phyloP scores from a whole-genome alignment of 495 filamentous ascomycete species.

The Penicillium argentinense region DNA sequence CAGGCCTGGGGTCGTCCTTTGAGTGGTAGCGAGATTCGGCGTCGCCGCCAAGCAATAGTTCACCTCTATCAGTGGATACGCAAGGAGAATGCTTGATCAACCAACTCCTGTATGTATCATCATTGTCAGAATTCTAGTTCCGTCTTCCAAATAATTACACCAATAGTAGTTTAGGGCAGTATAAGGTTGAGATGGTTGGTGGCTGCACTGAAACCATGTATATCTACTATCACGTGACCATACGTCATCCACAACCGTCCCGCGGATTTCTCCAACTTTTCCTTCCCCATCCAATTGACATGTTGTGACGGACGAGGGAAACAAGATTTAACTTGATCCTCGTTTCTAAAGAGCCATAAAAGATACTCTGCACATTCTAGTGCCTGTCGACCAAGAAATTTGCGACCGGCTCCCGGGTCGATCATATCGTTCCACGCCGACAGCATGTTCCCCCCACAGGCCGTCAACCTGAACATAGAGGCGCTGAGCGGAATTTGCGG shows the following conservation, averaged over 20 bases:
- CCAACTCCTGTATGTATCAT: no score
- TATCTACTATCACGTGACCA: conserved; percentile 34
- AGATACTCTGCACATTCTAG: neutral
- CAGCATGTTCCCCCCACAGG: conserved; percentile 69
- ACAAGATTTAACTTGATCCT: neutral
- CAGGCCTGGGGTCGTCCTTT: conserved; percentile 73
- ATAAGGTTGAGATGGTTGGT: no score
- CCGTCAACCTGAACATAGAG: conserved; percentile 72
- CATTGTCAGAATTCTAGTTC: no score
- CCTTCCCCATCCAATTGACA: conserved; percentile 7
- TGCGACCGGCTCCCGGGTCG: neutral
- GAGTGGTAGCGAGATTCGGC: conserved; percentile 73
- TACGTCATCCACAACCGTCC: conserved; percentile 24
- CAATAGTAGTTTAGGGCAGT: no score
- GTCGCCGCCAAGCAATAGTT: conserved; percentile 68
- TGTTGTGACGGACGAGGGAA: neutral
- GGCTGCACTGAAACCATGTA: no score
- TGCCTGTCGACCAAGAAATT: neutral
- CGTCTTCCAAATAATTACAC: no score
- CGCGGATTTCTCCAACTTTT: conserved; percentile 16
- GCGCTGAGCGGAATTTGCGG: conserved; percentile 89
- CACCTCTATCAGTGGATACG: conserved; percentile 77
- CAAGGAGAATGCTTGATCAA: no score
- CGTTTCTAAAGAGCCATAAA: neutral
- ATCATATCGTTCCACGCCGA: conserved; percentile 13